Percentiles rank a stretch among this genome's conserved stretches.
These are phyloP conservation scores for Aspergillus latus DNA, from an alignment of 2,329 filamentous ascomycete genomes.

Conservation along the genomic window DNA sequence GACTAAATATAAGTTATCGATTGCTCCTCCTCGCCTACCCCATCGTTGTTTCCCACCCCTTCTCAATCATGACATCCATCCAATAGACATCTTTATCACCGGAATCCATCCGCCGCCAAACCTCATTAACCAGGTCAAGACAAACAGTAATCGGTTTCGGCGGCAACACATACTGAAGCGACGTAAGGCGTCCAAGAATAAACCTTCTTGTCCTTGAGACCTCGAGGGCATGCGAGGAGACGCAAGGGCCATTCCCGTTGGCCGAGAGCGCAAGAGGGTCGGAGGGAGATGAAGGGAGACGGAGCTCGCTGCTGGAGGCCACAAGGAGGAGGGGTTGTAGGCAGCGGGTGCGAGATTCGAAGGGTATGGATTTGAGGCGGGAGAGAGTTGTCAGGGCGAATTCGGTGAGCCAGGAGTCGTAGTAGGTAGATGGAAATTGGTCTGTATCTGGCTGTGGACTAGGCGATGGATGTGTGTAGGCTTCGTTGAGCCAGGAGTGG, in stretches of 20 bases:
- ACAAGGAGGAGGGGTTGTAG: conserved; percentile 56
- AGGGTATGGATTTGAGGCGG: conserved; percentile 50
- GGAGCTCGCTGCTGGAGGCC: conserved; percentile 52
- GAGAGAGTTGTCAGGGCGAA: conserved; percentile 54
- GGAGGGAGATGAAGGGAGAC: conserved; percentile 35
- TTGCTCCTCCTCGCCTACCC: conserved; percentile 29
- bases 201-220: conserved; percentile 51
- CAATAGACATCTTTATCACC: conserved; percentile 51
- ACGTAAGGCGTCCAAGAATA: conserved; percentile 51
- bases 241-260: conserved; percentile 22
- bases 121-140: conserved; percentile 53
- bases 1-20: too few species aligned
- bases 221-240: conserved; percentile 45
- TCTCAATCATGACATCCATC: conserved; percentile 59
- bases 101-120: conserved; percentile 54
- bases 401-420: conserved; percentile 48
- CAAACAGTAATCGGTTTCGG: conserved; percentile 54
- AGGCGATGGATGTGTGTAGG: conserved; percentile 2
- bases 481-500: conserved; percentile 19
- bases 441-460: conserved; percentile 11
- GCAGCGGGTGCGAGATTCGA: conserved; percentile 55
- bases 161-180: conserved; percentile 48
- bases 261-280: not conserved
- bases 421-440: conserved; percentile 13
- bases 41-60: conserved; percentile 58